Base-by-base conservation (phyloP, 2,329 filamentous ascomycete genomes). In the Trichoderma oligosporum region DNA sequence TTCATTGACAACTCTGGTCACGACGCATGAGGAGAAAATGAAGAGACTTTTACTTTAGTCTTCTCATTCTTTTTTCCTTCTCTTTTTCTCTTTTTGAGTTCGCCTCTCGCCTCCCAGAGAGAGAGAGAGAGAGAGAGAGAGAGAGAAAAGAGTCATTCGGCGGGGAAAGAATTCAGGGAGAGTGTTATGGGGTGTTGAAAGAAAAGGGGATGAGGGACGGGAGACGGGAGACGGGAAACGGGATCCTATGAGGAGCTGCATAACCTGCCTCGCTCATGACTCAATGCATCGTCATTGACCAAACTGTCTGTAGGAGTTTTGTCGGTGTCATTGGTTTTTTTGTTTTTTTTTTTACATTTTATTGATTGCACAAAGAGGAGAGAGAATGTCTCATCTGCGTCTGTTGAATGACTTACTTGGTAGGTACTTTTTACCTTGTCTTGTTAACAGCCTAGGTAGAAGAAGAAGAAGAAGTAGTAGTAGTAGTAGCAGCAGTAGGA, bases 241-340 rank as follows among this genome's bases (percentile, higher is more conserved):
- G 38, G 38, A 24, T n/a, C 38, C 8, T 33, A n/a, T 35, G 14
- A 52, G 48, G 38, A 53, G 49, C 18, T 25, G 20, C 29, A n/a
- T 16, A 24, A 24, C 16, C 27, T 42, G 49, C n/a, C n/a, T n/a
- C n/a, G n/a, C 38, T 53, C 49, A 9, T 44, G 38, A 24, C 31
- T 11, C 47, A 29, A 31, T 31, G 47, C 35, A 39, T 53, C 49
- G 7, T 44, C n/a, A n/a, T 31, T 27, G 35, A 42, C 27, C 49
- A 44, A n/a, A n/a, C n/a, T 27, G 20, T 44, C 27, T 44, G 49
- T 20, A 53, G 49, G 49, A 35, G 49, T 53, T 53, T 38, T 53
- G n/a, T 31, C 22, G 38, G 27, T 18, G 35, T n/a, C 6, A 29
- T 9, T 27, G 35, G 20, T 22, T 9, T 25, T 27, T 49, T 49